These are phyloP conservation scores for Venturia nashicola DNA, from an alignment of 2,329 filamentous ascomycete genomes.

Conservation along the genomic window DNA sequence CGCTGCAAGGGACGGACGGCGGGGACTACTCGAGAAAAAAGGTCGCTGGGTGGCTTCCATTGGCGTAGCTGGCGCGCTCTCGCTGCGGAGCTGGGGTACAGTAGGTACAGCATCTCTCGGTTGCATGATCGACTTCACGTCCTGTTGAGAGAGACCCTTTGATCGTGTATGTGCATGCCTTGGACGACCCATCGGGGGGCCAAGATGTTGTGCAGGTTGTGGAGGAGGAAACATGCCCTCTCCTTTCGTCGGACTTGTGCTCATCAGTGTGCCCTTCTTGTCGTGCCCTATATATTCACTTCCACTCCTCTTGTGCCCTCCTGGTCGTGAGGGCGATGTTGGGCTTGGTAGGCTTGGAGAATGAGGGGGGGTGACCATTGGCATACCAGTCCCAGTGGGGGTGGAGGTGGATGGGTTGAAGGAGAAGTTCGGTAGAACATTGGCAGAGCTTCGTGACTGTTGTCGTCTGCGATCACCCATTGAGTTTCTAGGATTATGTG, in stretches of 20 bases:
- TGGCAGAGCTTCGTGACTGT: conserved; percentile 28
- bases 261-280: conserved; percentile 43
- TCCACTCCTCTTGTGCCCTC: conserved; percentile 57
- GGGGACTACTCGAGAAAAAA: conserved; percentile 18
- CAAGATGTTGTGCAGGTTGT: conserved; percentile 34
- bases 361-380: conserved; percentile 22
- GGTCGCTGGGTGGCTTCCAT: conserved; percentile 32
- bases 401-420: conserved; percentile 34
- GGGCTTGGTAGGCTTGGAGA: conserved; percentile 24
- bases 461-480: conserved; percentile 19
- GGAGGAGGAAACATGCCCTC: conserved; percentile 47
- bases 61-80: conserved; percentile 54
- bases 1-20: conserved; percentile 25
- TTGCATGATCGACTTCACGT: conserved; percentile 58
- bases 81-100: conserved; percentile 31
- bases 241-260: conserved; percentile 56
- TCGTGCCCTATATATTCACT: conserved; percentile 82
- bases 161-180: conserved; percentile 75
- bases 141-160: conserved; percentile 68
- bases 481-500: conserved; percentile 20
- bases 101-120: conserved; percentile 41
- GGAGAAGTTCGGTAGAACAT: conserved; percentile 33
- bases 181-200: conserved; percentile 43
- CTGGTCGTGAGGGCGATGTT: conserved; percentile 37
- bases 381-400: conserved; percentile 14